These are phyloP conservation scores for Kodamaea jinghongensis DNA, from an alignment of 805 yeast species.

Conservation along the genomic window DNA sequence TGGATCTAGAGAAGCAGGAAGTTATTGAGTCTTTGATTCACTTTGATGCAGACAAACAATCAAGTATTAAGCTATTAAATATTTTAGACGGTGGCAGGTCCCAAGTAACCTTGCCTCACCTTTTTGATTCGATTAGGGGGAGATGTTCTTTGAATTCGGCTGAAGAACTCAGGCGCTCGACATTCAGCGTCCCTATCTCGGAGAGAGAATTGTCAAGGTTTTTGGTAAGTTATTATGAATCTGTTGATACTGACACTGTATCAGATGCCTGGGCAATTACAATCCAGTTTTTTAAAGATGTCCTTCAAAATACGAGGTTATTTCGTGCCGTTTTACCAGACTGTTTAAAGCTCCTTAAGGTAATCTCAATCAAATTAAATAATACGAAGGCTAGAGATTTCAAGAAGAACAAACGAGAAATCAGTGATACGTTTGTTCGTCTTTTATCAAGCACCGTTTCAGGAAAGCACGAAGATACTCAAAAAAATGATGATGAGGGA, in stretches of 20 bases:
- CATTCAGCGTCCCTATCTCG: constrained; percentile 45
- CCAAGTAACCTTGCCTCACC: constrained; percentile 64
- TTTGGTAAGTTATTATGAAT: constrained; percentile 56
- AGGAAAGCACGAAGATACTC: constrained; percentile 13
- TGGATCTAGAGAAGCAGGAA: constrained; percentile 68
- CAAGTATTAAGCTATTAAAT: constrained; percentile 58
- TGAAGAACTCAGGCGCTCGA: constrained; percentile 39
- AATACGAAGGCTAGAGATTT: constrained; percentile 60
- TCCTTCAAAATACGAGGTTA: constrained; percentile 42
- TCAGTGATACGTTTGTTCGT: constrained; percentile 37
- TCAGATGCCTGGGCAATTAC: constrained; percentile 74
- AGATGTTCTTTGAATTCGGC: constrained; percentile 39
- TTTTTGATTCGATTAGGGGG: constrained; percentile 54
- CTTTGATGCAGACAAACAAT: constrained; percentile 20
- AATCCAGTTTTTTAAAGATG: constrained; percentile 58
- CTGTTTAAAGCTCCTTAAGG: constrained; percentile 49
- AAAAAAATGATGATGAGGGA: constrained; percentile 13
- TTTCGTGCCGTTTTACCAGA: constrained; percentile 53
- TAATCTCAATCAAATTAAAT: constrained; percentile 56
- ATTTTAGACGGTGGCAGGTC: constrained; percentile 84
- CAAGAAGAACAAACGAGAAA: constrained; percentile 57
- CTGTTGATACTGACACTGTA: constrained; percentile 71
- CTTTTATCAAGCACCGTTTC: constrained; percentile 20
- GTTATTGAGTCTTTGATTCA: constrained; percentile 63
- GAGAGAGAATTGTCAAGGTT: constrained; percentile 49